A percentile compares a stretch with the other conserved stretches of the same genome.
Evolutionary conservation across 345 rosid genomes (phyloP).

Genomic region (Cardamine occulta): DNA sequence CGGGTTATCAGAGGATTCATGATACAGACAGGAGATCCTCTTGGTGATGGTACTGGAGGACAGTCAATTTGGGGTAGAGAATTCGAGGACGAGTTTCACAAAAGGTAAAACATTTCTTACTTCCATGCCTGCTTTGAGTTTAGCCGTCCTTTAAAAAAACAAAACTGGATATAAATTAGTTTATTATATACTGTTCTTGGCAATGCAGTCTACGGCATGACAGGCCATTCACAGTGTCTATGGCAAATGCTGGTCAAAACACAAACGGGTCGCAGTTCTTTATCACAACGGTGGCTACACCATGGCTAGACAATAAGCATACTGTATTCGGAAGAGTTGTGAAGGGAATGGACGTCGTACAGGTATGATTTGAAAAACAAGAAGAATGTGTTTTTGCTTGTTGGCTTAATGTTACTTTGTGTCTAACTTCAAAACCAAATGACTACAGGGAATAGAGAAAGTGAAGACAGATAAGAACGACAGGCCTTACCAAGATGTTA

Average conservation of each 20-base stretch:
- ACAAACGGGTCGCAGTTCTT: conserved; percentile 95
- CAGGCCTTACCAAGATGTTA: conserved; percentile 87
- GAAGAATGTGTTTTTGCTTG: neutral
- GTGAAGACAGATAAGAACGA: conserved; percentile 92
- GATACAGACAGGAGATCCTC: conserved; percentile 98
- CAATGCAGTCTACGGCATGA: conserved; percentile 83
- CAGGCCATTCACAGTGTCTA: conserved; percentile 90
- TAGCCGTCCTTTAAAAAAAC: neutral
- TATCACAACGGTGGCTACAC: conserved; percentile 95
- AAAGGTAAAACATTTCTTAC: conserved; percentile 59
- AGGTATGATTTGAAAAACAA: conserved; percentile 52
- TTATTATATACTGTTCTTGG: conserved; percentile 4
- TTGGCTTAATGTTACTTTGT: neutral
- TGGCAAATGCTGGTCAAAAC: conserved; percentile 95
- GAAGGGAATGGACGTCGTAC: conserved; percentile 98
- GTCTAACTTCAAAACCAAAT: conserved; percentile 11
- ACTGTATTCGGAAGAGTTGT: conserved; percentile 92
- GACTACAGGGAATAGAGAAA: conserved; percentile 79
- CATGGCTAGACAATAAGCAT: conserved; percentile 98
- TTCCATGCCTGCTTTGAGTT: conserved; percentile 1
- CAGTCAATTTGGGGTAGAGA: conserved; percentile 99
- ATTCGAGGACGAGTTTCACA: conserved; percentile 98
- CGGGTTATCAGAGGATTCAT: conserved; percentile 97
- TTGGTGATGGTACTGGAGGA: conserved; percentile 99
- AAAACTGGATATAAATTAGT: neutral